phyloP scores from a whole-genome alignment of 2,329 filamentous ascomycete genomes.

The Oidium heveae region DNA sequence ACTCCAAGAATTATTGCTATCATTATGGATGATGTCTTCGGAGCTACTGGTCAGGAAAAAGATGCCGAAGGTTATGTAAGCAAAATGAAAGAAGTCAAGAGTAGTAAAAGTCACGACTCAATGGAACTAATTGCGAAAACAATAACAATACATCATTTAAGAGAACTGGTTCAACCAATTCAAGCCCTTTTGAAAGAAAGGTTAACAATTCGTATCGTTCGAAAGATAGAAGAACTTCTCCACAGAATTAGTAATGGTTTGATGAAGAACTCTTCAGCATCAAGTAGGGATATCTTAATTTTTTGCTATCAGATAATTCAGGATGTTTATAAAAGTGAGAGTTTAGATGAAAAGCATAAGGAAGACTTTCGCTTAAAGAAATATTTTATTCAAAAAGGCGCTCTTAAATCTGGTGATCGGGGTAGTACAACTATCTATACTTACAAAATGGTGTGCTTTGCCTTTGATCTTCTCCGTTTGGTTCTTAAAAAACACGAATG shows the following conservation, averaged over 20 bases:
- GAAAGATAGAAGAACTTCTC: constrained; percentile 76
- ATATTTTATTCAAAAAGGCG: constrained; percentile 59
- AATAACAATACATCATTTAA: constrained; percentile 48
- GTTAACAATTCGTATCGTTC: constrained; percentile 56
- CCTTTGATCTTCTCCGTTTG: constrained; percentile 63
- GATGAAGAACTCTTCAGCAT: constrained; percentile 53
- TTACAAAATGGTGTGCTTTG: constrained; percentile 72
- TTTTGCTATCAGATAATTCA: constrained; percentile 93
- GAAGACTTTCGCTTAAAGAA: constrained; percentile 38
- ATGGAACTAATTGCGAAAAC: constrained; percentile 80
- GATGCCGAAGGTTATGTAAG: constrained; percentile 88
- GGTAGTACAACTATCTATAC: constrained; percentile 53
- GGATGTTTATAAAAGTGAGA: constrained; percentile 47
- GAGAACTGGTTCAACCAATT: constrained; percentile 53
- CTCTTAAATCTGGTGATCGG: constrained; percentile 47
- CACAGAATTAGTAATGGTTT: constrained; percentile 63
- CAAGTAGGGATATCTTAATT: constrained; percentile 59
- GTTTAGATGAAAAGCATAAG: constrained; percentile 24
- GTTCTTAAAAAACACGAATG: constrained; percentile 69
- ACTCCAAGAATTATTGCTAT: constrained; percentile 52
- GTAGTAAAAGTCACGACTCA: constrained; percentile 92
- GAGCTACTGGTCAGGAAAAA: constrained; percentile 77
- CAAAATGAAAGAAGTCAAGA: constrained; percentile 94
- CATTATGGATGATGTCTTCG: constrained; percentile 95
- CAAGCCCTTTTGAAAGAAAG: constrained; percentile 60